phyloP scores from a whole-genome alignment of 345 rosid species.

The Eutrema yunnanense region DNA sequence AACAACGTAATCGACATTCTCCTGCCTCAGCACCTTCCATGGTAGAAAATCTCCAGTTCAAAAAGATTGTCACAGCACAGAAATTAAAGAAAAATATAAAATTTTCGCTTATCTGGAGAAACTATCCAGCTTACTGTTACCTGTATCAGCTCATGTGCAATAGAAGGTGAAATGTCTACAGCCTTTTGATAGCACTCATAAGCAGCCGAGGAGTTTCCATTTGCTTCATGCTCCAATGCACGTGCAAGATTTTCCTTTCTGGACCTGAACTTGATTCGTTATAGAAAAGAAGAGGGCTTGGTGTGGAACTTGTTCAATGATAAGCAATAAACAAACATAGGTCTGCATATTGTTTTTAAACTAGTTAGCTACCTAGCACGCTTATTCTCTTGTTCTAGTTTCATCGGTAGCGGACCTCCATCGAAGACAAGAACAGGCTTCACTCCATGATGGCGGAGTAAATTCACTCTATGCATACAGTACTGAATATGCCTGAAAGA shows the following conservation, averaged over 20 bases:
- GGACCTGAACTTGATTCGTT: slow-evolving; percentile 37
- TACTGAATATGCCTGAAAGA: slow-evolving; percentile 77
- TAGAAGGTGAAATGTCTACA: slow-evolving; percentile 90
- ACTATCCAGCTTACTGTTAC: slow-evolving; percentile 29
- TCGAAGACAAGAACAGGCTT: slow-evolving; percentile 89
- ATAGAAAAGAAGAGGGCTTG: background rate
- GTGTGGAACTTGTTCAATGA: background rate
- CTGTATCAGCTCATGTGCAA: slow-evolving; percentile 79
- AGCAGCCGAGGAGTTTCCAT: slow-evolving; percentile 76
- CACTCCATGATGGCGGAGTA: slow-evolving; percentile 77
- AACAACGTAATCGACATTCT: slow-evolving; percentile 64
- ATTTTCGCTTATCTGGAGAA: background rate
- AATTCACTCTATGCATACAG: slow-evolving; percentile 91
- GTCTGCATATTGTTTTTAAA: background rate
- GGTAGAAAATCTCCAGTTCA: slow-evolving; percentile 13
- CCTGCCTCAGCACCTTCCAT: slow-evolving; percentile 68
- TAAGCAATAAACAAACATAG: background rate
- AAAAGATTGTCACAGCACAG: background rate
- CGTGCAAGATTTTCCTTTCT: slow-evolving; percentile 86
- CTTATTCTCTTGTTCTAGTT: slow-evolving; percentile 94
- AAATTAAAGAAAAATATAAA: background rate
- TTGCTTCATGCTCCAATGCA: slow-evolving; percentile 77
- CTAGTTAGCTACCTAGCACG: slow-evolving; percentile 61
- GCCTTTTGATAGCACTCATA: slow-evolving; percentile 93
- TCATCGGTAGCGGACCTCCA: slow-evolving; percentile 92